Evolutionary conservation across 176 grass and related monocot species (phyloP).

Genomic region (Urochloa ruziziensis): DNA sequence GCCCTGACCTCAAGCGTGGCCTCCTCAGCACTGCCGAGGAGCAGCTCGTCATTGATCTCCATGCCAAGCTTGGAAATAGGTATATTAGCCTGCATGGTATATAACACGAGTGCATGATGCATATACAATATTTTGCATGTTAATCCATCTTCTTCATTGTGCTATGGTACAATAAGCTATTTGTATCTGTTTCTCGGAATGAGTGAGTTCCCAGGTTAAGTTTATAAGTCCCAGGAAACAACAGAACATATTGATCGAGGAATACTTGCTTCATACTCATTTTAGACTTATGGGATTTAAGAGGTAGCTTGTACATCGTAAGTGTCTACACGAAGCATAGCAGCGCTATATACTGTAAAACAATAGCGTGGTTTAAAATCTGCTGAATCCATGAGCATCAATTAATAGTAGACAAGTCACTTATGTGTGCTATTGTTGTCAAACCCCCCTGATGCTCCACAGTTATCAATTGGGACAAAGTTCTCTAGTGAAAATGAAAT

Average conservation of each 20-base stretch:
- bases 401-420: not conserved
- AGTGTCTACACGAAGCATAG: not conserved
- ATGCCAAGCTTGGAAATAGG: slow-evolving; percentile 72
- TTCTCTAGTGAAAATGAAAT: not conserved
- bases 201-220: not conserved
- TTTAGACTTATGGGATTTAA: not conserved
- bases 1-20: slow-evolving; percentile 77
- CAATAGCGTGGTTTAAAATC: not conserved
- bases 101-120: not conserved
- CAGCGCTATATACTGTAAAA: not conserved
- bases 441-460: not conserved
- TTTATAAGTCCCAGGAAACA: not conserved
- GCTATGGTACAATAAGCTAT: not conserved
- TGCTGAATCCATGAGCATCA: not conserved
- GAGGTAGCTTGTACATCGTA: not conserved
- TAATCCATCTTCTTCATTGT: not conserved
- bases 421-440: not conserved
- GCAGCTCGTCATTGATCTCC: slow-evolving; percentile 69
- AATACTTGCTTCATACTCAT: not conserved
- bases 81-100: not conserved
- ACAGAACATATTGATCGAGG: not conserved
- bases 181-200: not conserved
- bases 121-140: not conserved
- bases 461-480: not conserved
- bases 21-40: slow-evolving; percentile 66